phyloP scores from a whole-genome alignment of 148 eudicot species.

The Salicornia ramosissima region DNA sequence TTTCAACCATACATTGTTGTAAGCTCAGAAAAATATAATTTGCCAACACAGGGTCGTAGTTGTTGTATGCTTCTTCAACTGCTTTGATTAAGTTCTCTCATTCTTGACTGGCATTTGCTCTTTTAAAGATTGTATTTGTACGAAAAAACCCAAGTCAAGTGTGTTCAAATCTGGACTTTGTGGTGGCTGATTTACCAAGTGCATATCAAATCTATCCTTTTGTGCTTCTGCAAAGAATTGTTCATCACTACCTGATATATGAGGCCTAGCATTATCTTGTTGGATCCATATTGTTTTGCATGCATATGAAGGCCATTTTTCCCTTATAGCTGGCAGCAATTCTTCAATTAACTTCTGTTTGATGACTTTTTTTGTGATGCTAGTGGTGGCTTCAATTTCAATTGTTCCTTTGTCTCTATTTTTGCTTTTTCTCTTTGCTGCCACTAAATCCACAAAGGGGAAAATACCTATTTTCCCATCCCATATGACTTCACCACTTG shows the following conservation, averaged over 20 bases:
- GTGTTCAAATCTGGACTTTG: not conserved
- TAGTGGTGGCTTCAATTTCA: not conserved
- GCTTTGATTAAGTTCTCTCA: not conserved
- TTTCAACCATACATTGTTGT: not conserved
- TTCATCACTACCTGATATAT: too few relatives aligned
- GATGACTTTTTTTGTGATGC: too few relatives aligned
- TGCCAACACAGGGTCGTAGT: not conserved
- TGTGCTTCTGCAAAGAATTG: too few relatives aligned
- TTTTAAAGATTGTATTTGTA: not conserved
- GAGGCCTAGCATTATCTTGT: too few relatives aligned
- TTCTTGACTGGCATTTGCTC: too few relatives aligned
- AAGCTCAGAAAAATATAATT: not conserved
- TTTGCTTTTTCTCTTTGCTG: not conserved
- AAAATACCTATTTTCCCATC: too few relatives aligned
- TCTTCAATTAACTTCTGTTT: not conserved
- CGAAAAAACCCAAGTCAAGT: not conserved
- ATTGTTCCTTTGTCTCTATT: not conserved
- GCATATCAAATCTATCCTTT: too few relatives aligned
- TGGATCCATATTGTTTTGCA: too few relatives aligned
- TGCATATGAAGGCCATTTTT: not conserved
- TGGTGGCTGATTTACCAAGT: too few relatives aligned
- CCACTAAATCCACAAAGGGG: not conserved
- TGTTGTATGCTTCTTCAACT: not conserved
- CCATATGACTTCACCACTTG: not conserved
- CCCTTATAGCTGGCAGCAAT: not conserved